A percentile compares a stretch with the other conserved stretches of the same genome.
Conservation (phyloP, 179 eudicot genomes). For the Beta lomatogona region DNA sequence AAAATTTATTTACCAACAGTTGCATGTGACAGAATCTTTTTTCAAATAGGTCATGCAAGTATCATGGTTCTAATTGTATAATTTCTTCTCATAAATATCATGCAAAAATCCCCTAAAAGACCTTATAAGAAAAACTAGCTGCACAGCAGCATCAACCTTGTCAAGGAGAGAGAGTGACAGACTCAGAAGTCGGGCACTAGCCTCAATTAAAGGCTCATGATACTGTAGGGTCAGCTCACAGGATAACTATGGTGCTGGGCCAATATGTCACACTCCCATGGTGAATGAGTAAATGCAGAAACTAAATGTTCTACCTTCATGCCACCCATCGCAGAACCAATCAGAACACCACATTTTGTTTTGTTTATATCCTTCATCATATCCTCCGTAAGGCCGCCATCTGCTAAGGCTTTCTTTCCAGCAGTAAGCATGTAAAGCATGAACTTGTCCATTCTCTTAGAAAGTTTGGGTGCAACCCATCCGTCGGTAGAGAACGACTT, state of each 20-base stretch:
- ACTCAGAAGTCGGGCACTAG: neutral
- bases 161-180: neutral
- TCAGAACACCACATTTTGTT: slow-evolving; percentile 82
- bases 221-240: neutral
- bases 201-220: slow-evolving; percentile 6
- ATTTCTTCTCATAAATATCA: neutral
- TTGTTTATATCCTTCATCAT: slow-evolving; percentile 74
- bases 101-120: slow-evolving; percentile 1
- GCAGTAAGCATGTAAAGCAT: slow-evolving; percentile 98
- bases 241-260: neutral
- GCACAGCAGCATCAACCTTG: neutral
- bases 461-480: slow-evolving; percentile 90
- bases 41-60: neutral
- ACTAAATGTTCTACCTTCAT: slow-evolving; percentile 62
- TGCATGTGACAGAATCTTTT: slow-evolving; percentile 6
- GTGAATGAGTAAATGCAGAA: slow-evolving; percentile 20
- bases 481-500: slow-evolving; percentile 89
- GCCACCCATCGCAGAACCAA: slow-evolving; percentile 99
- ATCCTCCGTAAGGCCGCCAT: slow-evolving; percentile 79
- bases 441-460: slow-evolving; percentile 92
- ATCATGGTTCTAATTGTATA: too few relatives aligned
- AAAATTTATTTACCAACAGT: neutral
- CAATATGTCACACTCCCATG: neutral
- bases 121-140: neutral
- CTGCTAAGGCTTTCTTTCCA: slow-evolving; percentile 91